Base-by-base conservation (phyloP, 2,329 filamentous ascomycete genomes). In the Xylariomycetidae sp. region DNA sequence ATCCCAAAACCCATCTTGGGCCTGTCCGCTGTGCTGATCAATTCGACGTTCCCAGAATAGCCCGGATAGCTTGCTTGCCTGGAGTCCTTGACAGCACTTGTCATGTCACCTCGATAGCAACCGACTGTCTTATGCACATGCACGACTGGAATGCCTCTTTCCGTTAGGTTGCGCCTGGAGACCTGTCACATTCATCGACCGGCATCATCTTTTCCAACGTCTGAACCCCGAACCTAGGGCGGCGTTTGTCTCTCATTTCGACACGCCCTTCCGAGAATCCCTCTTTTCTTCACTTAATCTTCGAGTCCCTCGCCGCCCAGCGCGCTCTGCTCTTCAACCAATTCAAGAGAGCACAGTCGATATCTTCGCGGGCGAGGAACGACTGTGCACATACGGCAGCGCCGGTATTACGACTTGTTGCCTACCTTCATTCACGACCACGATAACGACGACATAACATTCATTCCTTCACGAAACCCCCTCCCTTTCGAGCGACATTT, bases 291-390 rank as follows among this genome's bases (percentile, higher is more conserved):
- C 33, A 20, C 27, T 27, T 33, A 14, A 33, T 26, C 33, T 36
- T n/a, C n/a, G n/a, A n/a, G n/a, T n/a, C 36, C 30, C 27, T 32
- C 25, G 28, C 34, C 37, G 25, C 33, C 23, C 27, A 37, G 31
- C 43, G 31, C 38, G 39, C 34, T 41, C 35, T 42, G 36, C 42
- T 49, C 38, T 42, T 45, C 31, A 37, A n/a, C 26, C 36, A 34
- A 30, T 37, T 48, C 43, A 37, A 48, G n/a, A n/a, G 43, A 49
- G 54, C 60, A 58, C 53, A 56, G 61, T 67, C 64, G 62, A 58
- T 50, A 49, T 50, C 62, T 67, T 70, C 66, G 66, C 68, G 50
- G 69, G 68, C 65, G 67, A 69, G 44, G 57, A 58, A 61, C 64
- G 62, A 69, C 59, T 58, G 63, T 63, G 62, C 55, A 54, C n/a